Percentiles rank a stretch among this genome's conserved stretches.
Evolutionary conservation across 345 rosid genomes (phyloP).

Genomic region (Brassica carinata): DNA sequence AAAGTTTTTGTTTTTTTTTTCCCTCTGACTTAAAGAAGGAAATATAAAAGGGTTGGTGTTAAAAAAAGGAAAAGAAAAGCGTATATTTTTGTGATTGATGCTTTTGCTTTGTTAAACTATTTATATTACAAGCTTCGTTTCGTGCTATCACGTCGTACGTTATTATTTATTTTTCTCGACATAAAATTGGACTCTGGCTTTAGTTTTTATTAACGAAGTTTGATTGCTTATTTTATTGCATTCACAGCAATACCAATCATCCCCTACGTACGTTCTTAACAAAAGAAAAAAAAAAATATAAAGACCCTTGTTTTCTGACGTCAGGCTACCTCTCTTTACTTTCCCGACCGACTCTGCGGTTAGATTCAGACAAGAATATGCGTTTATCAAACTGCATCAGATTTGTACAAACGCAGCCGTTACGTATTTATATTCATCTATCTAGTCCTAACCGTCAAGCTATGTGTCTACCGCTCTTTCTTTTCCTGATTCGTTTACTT

Average conservation of each 20-base stretch:
- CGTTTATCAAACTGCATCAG: background rate
- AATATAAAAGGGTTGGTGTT: background rate
- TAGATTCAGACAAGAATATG: background rate
- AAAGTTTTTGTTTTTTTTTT: conserved; percentile 25
- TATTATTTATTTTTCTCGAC: background rate
- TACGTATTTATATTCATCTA: background rate
- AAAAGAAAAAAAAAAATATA: background rate
- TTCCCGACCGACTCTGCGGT: background rate
- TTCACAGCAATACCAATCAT: too few relatives aligned
- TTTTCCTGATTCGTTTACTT: background rate
- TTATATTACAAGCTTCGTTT: background rate
- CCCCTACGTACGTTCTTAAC: background rate
- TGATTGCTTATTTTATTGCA: too few relatives aligned
- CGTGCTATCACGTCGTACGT: background rate
- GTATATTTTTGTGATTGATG: background rate
- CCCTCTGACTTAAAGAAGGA: background rate
- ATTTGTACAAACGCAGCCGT: background rate
- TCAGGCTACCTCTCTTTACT: background rate
- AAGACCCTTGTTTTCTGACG: background rate
- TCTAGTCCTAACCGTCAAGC: background rate
- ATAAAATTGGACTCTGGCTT: background rate
- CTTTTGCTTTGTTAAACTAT: background rate
- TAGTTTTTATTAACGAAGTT: too few relatives aligned
- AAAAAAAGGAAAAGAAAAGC: background rate
- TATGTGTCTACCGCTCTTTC: background rate